Conservation (phyloP, 331 rosid genomes). For the Malus hybrid region DNA sequence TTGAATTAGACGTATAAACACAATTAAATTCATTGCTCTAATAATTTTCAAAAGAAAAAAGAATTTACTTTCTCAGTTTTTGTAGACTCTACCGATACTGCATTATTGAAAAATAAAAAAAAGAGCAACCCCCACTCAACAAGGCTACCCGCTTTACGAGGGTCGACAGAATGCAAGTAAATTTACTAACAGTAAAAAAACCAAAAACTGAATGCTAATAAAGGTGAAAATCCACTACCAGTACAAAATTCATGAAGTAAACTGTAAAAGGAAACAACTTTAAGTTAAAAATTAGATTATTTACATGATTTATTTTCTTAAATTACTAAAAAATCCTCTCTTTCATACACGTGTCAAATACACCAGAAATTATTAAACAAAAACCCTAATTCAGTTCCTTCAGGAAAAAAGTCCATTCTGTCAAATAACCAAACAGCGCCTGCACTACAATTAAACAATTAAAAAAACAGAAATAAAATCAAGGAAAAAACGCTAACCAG, state of each 20-base stretch:
- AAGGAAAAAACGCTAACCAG: conserved; percentile 34
- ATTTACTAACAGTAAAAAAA: too few relatives aligned
- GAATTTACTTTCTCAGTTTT: background rate
- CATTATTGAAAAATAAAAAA: background rate
- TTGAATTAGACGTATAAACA: background rate
- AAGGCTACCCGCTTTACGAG: too few relatives aligned
- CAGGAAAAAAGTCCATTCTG: background rate
- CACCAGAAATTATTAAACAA: background rate
- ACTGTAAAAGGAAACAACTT: too few relatives aligned
- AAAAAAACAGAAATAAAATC: background rate
- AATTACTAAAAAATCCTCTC: too few relatives aligned
- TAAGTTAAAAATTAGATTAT: too few relatives aligned
- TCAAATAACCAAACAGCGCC: background rate
- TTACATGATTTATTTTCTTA: too few relatives aligned
- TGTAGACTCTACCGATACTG: background rate
- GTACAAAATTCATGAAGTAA: too few relatives aligned
- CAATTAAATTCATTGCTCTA: background rate
- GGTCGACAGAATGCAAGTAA: too few relatives aligned
- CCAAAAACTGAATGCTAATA: too few relatives aligned
- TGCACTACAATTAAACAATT: background rate
- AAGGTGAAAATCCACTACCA: too few relatives aligned
- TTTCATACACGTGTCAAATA: background rate
- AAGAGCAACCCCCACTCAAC: too few relatives aligned
- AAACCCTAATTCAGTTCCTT: background rate
- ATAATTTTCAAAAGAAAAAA: too few relatives aligned